phyloP scores from a whole-genome alignment of 2,329 filamentous ascomycete species.

The Ophiocordyceps australis region DNA sequence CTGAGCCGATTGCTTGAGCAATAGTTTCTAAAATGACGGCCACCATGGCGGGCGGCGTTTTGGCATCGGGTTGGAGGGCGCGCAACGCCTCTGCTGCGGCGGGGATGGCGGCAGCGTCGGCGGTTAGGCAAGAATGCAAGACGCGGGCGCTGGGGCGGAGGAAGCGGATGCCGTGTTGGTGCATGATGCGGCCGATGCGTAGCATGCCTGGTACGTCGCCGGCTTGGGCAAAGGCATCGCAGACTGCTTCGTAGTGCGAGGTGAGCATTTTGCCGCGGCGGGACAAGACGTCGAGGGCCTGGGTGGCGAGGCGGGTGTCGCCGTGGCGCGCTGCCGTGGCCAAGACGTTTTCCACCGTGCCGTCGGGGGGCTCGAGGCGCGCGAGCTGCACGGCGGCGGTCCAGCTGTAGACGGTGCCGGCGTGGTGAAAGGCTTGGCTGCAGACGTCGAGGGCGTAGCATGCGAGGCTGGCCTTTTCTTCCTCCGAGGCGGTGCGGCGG shows the following conservation, averaged over 20 bases:
- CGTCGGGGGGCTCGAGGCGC: constrained; percentile 29
- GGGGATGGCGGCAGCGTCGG: constrained; percentile 23
- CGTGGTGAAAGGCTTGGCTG: constrained; percentile 41
- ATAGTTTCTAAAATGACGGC: constrained; percentile 16
- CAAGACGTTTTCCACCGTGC: constrained; percentile 49
- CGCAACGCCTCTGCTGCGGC: not conserved
- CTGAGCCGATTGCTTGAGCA: constrained; percentile 10
- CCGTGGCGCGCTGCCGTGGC: constrained; percentile 51
- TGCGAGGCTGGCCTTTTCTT: constrained; percentile 37
- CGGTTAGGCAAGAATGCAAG: constrained; percentile 37
- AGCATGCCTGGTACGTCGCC: constrained; percentile 49
- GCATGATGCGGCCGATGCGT: constrained; percentile 56
- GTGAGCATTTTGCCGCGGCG: constrained; percentile 29
- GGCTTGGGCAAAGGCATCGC: constrained; percentile 46
- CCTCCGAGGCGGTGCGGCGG: constrained; percentile 26
- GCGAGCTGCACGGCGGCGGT: constrained; percentile 33
- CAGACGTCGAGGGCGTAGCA: constrained; percentile 60
- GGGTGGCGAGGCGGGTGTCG: constrained; percentile 50
- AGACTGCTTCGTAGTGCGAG: constrained; percentile 65
- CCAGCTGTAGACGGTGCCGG: constrained; percentile 57
- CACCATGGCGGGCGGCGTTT: constrained; percentile 18
- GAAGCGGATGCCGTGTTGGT: constrained; percentile 26
- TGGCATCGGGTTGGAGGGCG: constrained; percentile 5
- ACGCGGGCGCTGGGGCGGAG: constrained; percentile 44
- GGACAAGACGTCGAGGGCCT: constrained; percentile 38